Evolutionary conservation across 768 basidiomycete species (phyloP).

Genomic region (Hypholoma fasciculare): DNA sequence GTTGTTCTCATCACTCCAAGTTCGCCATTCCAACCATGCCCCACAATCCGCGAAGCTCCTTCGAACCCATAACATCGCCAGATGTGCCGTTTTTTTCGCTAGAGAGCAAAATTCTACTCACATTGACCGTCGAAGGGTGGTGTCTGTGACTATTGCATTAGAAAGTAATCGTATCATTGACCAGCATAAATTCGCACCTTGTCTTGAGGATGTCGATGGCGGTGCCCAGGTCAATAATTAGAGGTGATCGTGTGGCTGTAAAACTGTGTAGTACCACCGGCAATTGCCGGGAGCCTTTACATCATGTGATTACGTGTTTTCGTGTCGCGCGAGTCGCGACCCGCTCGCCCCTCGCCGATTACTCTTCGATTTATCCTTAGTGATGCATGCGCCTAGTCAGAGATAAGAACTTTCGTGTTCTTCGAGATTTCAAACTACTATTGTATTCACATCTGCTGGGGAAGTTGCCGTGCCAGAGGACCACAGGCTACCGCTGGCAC

Average conservation of each 20-base stretch:
- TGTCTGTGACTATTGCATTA: slow-evolving; percentile 4
- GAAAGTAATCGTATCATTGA: slow-evolving; percentile 3
- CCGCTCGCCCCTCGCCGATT: too few relatives aligned
- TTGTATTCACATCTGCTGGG: too few relatives aligned
- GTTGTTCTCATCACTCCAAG: background rate
- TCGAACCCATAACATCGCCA: slow-evolving; percentile 6
- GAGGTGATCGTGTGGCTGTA: slow-evolving; percentile 33
- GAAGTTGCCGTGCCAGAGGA: too few relatives aligned
- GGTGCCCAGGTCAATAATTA: slow-evolving; percentile 30
- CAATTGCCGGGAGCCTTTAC: slow-evolving; percentile 19
- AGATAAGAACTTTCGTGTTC: too few relatives aligned
- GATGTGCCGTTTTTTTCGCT: slow-evolving; percentile 3
- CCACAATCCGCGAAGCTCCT: background rate
- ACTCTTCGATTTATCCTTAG: too few relatives aligned
- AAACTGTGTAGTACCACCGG: slow-evolving; percentile 40
- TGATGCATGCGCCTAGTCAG: too few relatives aligned
- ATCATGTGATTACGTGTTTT: slow-evolving; percentile 1
- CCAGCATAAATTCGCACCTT: slow-evolving; percentile 44
- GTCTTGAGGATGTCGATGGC: slow-evolving; percentile 64
- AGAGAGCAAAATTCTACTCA: slow-evolving; percentile 31
- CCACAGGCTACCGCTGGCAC: too few relatives aligned
- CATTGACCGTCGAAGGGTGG: slow-evolving; percentile 26
- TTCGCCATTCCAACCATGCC: background rate
- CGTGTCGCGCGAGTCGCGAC: too few relatives aligned
- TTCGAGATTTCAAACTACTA: too few relatives aligned